Percentiles rank a stretch among this genome's conserved stretches.
These are phyloP conservation scores for Ramichloridium luteum DNA, from an alignment of 2,329 filamentous ascomycete species.

Conservation along the genomic window DNA sequence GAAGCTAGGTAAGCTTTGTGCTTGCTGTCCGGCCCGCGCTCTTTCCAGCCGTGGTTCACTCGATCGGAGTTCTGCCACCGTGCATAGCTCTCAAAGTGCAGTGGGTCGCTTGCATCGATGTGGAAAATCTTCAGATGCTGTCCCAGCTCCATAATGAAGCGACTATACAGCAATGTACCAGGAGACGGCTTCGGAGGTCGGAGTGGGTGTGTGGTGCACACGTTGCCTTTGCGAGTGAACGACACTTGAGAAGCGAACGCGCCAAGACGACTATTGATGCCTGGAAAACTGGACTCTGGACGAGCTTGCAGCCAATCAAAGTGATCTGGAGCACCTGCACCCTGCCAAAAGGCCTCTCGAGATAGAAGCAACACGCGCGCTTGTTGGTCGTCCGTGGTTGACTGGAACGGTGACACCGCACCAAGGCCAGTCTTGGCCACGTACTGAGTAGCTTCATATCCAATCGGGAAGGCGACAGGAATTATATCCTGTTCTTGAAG, in stretches of 20 bases:
- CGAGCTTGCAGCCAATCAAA: not conserved
- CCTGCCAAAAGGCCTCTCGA: not conserved
- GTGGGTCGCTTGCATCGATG: too few species aligned
- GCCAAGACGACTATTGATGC: not conserved
- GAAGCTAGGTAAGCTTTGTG: conserved; percentile 5
- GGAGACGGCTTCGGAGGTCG: too few species aligned
- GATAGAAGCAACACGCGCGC: not conserved
- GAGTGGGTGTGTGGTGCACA: too few species aligned
- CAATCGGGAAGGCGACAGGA: not conserved
- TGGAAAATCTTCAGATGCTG: too few species aligned
- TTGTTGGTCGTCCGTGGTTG: not conserved
- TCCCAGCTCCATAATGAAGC: too few species aligned
- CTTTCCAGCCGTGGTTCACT: conserved; percentile 6
- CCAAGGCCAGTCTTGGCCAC: not conserved
- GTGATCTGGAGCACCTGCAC: not conserved
- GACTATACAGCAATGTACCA: too few species aligned
- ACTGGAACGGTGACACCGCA: not conserved
- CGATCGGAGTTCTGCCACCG: conserved; percentile 5
- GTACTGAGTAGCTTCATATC: not conserved
- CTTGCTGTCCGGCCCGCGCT: conserved; percentile 5
- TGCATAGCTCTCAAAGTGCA: conserved; percentile 3
- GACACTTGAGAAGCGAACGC: not conserved
- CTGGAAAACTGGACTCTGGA: not conserved
- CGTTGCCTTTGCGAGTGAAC: conserved; percentile 1
- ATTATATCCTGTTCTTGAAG: not conserved